phyloP scores from a whole-genome alignment of 169 alveolate genomes.

The Cryptosporidium tyzzeri region DNA sequence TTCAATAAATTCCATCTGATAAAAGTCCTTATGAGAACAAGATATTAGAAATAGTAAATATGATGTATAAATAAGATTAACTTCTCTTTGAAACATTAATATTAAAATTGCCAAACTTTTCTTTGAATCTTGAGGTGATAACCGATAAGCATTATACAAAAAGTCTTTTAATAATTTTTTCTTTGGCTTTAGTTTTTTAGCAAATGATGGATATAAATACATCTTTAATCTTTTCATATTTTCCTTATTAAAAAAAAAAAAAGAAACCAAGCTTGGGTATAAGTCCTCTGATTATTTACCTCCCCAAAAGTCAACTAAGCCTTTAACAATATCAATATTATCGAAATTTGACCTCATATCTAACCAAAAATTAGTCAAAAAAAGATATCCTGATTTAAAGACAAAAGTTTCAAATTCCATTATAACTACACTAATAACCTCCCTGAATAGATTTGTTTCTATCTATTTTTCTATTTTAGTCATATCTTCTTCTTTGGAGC shows the following conservation, averaged over 20 bases:
- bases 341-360: conserved; percentile 4
- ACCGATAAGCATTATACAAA: background rate
- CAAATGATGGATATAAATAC: background rate
- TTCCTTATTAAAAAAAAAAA: background rate
- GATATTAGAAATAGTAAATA: background rate
- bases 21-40: background rate
- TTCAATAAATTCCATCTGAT: background rate
- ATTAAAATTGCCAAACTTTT: conserved; percentile 5
- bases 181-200: background rate
- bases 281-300: background rate
- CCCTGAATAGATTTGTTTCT: background rate
- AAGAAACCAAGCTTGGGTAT: background rate
- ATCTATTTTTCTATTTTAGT: background rate
- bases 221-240: background rate
- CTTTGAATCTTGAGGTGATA: background rate
- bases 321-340: background rate
- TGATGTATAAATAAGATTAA: background rate
- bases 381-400: background rate
- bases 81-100: background rate
- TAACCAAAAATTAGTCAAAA: background rate
- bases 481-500: background rate
- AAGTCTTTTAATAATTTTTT: background rate
- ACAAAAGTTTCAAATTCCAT: background rate
- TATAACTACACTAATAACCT: background rate
- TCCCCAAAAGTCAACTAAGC: background rate